Percentiles rank a stretch among this genome's conserved stretches.
phyloP scores from a whole-genome alignment of 352 stramenopile genomes.

The Phytophthora brassicae region DNA sequence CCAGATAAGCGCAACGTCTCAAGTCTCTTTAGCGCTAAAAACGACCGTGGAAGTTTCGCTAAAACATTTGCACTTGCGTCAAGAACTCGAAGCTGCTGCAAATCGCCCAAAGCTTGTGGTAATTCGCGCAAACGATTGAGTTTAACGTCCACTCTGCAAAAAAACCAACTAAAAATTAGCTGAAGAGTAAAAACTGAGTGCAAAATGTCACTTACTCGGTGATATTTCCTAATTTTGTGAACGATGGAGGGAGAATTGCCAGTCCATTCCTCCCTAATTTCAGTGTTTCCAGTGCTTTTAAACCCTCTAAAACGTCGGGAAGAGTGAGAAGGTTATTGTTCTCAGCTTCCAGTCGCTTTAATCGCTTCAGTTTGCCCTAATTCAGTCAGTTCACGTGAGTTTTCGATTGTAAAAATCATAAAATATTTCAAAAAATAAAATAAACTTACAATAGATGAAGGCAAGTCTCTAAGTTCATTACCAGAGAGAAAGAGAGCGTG shows the following conservation, averaged over 20 bases:
- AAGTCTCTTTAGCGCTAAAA: constrained; percentile 53
- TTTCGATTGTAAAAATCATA: too few relatives aligned
- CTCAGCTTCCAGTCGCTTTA: constrained; percentile 65
- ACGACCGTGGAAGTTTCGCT: constrained; percentile 44
- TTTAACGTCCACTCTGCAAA: constrained; percentile 58
- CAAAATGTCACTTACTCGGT: constrained; percentile 53
- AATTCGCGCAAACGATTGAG: constrained; percentile 63
- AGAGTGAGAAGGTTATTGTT: constrained; percentile 69
- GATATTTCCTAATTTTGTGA: constrained; percentile 51
- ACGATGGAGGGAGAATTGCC: constrained; percentile 46
- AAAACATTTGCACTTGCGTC: constrained; percentile 69
- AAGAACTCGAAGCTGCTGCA: constrained; percentile 42
- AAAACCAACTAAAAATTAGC: not conserved
- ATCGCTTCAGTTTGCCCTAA: constrained; percentile 53
- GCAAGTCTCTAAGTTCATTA: constrained; percentile 66
- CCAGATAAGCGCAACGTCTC: constrained; percentile 49
- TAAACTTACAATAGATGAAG: constrained; percentile 65
- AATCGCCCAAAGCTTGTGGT: constrained; percentile 44
- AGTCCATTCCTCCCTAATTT: constrained; percentile 66
- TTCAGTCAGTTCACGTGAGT: too few relatives aligned
- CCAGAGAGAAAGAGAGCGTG: constrained; percentile 47
- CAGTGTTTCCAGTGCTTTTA: constrained; percentile 48
- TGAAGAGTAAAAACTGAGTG: too few relatives aligned
- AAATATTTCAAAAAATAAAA: too few relatives aligned
- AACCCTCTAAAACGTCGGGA: constrained; percentile 52